These are phyloP conservation scores for Fusarium pseudograminearum DNA, from an alignment of 2,329 filamentous ascomycete species.

Conservation along the genomic window DNA sequence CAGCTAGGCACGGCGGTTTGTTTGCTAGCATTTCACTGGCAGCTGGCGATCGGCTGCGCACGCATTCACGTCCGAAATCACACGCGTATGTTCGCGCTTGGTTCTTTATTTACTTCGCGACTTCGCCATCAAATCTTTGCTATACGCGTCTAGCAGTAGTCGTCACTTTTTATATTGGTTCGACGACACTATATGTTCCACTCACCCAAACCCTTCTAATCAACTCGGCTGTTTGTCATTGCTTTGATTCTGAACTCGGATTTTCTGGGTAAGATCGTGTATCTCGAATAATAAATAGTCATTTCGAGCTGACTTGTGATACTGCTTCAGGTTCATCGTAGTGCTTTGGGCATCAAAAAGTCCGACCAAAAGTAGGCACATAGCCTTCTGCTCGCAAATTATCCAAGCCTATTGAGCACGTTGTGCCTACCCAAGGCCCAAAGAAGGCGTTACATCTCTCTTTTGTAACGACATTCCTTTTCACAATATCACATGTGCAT, in stretches of 20 bases:
- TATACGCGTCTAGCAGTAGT: background rate
- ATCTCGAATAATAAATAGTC: background rate
- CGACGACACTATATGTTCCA: background rate
- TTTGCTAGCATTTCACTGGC: slow-evolving; percentile 19
- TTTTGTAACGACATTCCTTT: background rate
- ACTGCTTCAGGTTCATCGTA: background rate
- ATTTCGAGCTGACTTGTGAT: background rate
- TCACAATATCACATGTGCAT: slow-evolving; percentile 1
- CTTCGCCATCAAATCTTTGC: background rate
- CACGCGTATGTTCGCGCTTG: background rate
- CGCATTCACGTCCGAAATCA: slow-evolving; percentile 23
- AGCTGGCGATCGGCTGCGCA: slow-evolving; percentile 33
- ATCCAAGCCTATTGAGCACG: background rate
- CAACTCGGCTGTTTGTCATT: background rate
- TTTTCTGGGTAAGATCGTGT: background rate
- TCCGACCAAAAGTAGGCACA: background rate
- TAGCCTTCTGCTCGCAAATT: background rate
- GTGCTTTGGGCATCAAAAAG: background rate
- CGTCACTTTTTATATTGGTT: background rate
- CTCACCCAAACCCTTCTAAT: background rate
- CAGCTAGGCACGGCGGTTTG: background rate
- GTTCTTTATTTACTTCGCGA: slow-evolving; percentile 13
- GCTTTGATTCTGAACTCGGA: background rate
- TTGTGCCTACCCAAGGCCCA: background rate
- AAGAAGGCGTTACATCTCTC: background rate